These are phyloP conservation scores for Irpex rosettiformis DNA, from an alignment of 1,284 basidiomycete genomes.

Conservation along the genomic window DNA sequence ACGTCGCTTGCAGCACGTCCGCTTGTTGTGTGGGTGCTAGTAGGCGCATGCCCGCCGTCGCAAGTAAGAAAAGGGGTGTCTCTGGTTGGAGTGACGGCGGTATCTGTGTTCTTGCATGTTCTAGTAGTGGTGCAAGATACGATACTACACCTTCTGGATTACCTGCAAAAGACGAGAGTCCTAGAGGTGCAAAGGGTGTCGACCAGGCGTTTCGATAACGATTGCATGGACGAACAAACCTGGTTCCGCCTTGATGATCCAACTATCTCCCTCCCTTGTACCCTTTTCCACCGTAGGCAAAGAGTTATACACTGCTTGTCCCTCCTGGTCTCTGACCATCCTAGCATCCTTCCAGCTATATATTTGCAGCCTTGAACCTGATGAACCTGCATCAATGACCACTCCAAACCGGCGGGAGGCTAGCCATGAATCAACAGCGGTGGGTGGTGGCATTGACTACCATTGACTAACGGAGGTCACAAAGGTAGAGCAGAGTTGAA, in stretches of 20 bases:
- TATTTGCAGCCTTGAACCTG: constrained; percentile 93
- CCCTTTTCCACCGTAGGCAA: constrained; percentile 93
- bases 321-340: constrained; percentile 42
- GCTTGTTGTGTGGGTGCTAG: constrained; percentile 69
- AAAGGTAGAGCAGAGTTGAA: neutral
- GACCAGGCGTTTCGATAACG: neutral
- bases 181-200: constrained; percentile 39
- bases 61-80: constrained; percentile 92
- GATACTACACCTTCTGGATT: constrained; percentile 65
- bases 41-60: constrained; percentile 97
- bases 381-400: constrained; percentile 97
- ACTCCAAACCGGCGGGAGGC: constrained; percentile 86
- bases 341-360: constrained; percentile 94
- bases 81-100: constrained; percentile 80
- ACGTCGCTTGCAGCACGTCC: constrained; percentile 73
- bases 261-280: constrained; percentile 73
- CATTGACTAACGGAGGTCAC: constrained; percentile 11
- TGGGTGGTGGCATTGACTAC: constrained; percentile 67
- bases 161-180: constrained; percentile 82
- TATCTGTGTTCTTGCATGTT: constrained; percentile 80
- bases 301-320: constrained; percentile 40
- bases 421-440: constrained; percentile 66
- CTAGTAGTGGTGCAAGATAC: constrained; percentile 83
- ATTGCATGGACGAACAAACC: constrained; percentile 49
- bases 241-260: constrained; percentile 92